phyloP scores from a whole-genome alignment of 331 rosid genomes.

The Malus hybrid region DNA sequence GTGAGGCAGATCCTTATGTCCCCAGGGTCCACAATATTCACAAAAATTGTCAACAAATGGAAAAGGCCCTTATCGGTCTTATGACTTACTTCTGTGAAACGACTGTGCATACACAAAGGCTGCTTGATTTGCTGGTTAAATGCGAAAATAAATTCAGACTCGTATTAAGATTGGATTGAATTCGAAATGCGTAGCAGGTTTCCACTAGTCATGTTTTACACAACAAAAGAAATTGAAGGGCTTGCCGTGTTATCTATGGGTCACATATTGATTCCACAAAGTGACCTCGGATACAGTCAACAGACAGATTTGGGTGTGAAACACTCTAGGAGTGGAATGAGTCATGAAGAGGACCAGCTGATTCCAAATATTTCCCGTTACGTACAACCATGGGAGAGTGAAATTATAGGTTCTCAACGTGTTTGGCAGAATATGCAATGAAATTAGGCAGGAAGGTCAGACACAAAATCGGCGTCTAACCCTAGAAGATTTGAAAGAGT shows the following conservation, averaged over 20 bases:
- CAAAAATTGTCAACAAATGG: slow-evolving; percentile 97
- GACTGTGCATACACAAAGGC: slow-evolving; percentile 93
- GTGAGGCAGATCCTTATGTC: slow-evolving; percentile 99
- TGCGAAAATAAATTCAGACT: slow-evolving; percentile 97
- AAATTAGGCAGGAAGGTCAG: slow-evolving; percentile 90
- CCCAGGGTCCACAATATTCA: slow-evolving; percentile 88
- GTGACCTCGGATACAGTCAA: slow-evolving; percentile 92
- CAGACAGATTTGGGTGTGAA: slow-evolving; percentile 98
- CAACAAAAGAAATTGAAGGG: slow-evolving; percentile 97
- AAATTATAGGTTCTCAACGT: slow-evolving; percentile 90
- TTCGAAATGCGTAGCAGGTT: slow-evolving; percentile 99
- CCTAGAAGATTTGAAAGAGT: slow-evolving; percentile 95
- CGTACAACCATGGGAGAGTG: slow-evolving; percentile 99
- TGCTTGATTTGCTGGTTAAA: slow-evolving; percentile 87
- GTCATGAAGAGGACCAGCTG: slow-evolving; percentile 94
- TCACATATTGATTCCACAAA: slow-evolving; percentile 93
- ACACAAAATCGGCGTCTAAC: slow-evolving; percentile 95
- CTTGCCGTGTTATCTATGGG: slow-evolving; percentile 98
- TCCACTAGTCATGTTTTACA: slow-evolving; percentile 95
- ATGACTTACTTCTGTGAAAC: slow-evolving; percentile 99
- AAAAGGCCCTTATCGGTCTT: slow-evolving; percentile 88
- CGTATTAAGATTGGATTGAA: slow-evolving; percentile 93
- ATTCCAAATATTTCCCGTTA: slow-evolving; percentile 95
- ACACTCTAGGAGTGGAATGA: slow-evolving; percentile 97
- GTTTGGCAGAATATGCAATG: slow-evolving; percentile 98